phyloP scores from a whole-genome alignment of 2,329 filamentous ascomycete species.

The Trichothecium sympodiale region DNA sequence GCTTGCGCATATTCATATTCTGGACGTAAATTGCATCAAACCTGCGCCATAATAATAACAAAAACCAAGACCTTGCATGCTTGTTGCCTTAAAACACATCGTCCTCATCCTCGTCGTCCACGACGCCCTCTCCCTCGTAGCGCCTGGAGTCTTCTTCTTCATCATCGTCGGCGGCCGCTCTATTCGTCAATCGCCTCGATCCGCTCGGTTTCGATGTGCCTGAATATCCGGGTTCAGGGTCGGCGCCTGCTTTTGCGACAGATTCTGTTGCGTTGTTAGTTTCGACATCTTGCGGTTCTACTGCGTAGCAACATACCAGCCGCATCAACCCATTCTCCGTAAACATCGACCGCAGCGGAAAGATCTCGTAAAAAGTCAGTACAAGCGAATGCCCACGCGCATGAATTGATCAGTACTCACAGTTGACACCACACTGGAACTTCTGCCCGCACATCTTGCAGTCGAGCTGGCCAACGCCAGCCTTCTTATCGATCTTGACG shows the following conservation, averaged over 20 bases:
- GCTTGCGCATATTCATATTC: conserved; percentile 1
- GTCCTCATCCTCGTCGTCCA: conserved; percentile 45
- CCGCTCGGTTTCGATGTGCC: conserved; percentile 13
- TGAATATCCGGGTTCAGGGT: conserved; percentile 13
- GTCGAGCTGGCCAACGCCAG: conserved; percentile 69
- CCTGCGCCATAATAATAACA: neutral
- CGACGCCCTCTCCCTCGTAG: conserved; percentile 43
- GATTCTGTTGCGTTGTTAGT: conserved; percentile 23
- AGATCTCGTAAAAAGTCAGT: conserved; percentile 48
- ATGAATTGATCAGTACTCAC: conserved; percentile 35
- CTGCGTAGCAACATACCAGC: conserved; percentile 31
- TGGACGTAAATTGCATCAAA: neutral
- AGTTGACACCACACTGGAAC: conserved; percentile 89
- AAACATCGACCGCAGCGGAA: conserved; percentile 86
- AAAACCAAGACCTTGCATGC: neutral
- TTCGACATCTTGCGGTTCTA: conserved; percentile 2
- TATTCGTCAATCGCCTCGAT: conserved; percentile 2
- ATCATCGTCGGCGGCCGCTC: conserved; percentile 12
- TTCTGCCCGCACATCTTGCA: conserved; percentile 92
- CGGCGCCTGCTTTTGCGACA: conserved; percentile 36
- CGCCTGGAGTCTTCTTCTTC: conserved; percentile 39
- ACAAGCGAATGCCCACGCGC: conserved; percentile 2
- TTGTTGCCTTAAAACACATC: conserved; percentile 11
- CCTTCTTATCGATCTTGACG: conserved; percentile 90
- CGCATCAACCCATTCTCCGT: conserved; percentile 96